Percentiles rank a stretch among this genome's conserved stretches.
Conservation (phyloP, 805 yeast genomes). For the Metschnikowia rubicola region DNA sequence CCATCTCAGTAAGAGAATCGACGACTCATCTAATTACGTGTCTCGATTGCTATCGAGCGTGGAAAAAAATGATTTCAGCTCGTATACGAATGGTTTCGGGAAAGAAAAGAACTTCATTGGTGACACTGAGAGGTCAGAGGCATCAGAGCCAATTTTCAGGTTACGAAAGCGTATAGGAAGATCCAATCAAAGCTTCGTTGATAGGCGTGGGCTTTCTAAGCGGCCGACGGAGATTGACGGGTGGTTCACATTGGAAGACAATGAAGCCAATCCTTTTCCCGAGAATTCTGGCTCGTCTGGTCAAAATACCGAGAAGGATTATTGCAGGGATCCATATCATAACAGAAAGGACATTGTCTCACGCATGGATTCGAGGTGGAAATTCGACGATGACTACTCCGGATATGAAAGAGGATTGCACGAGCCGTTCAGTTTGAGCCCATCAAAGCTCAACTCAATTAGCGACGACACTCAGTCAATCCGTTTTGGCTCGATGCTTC, state of each 20-base stretch:
- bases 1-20: constrained; percentile 22
- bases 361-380: constrained; percentile 62
- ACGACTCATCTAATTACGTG: constrained; percentile 30
- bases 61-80: constrained; percentile 36
- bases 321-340: constrained; percentile 41
- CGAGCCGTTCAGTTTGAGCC: constrained; percentile 67
- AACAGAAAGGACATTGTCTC: constrained; percentile 42
- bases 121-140: constrained; percentile 20
- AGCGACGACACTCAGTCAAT: constrained; percentile 84
- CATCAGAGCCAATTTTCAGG: constrained; percentile 52
- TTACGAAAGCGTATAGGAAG: constrained; percentile 77
- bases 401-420: constrained; percentile 33
- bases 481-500: constrained; percentile 86
- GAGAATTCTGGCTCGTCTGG: constrained; percentile 3
- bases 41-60: constrained; percentile 39
- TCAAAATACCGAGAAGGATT: no score
- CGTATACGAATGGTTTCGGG: constrained; percentile 39
- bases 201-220: constrained; percentile 56
- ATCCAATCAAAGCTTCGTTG: constrained; percentile 65
- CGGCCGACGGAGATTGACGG: constrained; percentile 37
- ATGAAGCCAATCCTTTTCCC: constrained; percentile 19
- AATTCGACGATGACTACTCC: constrained; percentile 56
- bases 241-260: constrained; percentile 38
- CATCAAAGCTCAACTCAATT: constrained; percentile 77
- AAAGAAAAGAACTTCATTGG: constrained; percentile 8